These are phyloP conservation scores for Forsythia viridissima DNA, from an alignment of 257 asterid species.

Conservation along the genomic window DNA sequence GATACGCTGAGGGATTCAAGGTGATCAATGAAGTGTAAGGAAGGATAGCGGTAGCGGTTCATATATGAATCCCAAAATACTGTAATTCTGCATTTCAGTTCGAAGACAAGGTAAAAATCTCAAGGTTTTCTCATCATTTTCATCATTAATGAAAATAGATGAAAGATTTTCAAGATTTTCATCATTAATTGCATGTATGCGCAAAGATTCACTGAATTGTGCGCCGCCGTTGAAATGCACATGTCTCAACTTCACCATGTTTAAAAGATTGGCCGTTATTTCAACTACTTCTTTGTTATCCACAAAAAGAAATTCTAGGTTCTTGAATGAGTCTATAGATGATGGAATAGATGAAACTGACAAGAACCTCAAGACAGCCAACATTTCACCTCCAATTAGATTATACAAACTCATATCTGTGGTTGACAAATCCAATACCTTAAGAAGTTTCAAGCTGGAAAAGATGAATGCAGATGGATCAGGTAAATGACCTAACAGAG, in stretches of 20 bases:
- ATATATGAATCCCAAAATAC: too few species aligned
- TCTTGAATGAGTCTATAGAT: neutral
- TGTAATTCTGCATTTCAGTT: slow-evolving; percentile 9
- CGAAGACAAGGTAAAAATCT: slow-evolving; percentile 20
- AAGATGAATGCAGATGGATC: neutral
- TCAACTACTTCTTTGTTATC: neutral
- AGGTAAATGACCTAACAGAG: neutral
- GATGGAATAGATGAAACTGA: neutral
- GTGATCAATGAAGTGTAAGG: slow-evolving; percentile 8
- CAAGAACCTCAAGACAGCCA: slow-evolving; percentile 8
- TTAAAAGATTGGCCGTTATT: neutral
- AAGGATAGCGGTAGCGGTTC: neutral
- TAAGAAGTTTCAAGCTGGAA: slow-evolving; percentile 6
- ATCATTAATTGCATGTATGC: neutral
- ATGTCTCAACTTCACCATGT: neutral
- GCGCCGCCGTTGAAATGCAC: neutral
- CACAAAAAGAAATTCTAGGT: neutral
- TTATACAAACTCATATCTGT: neutral
- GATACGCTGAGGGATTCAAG: slow-evolving; percentile 16
- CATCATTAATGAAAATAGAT: neutral
- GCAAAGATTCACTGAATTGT: neutral
- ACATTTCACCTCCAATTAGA: neutral
- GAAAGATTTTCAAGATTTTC: neutral
- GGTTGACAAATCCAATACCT: neutral
- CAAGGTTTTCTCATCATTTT: slow-evolving; percentile 19